Conservation (phyloP, 1,139 yeast species). For the Lodderomyces beijingensis region DNA sequence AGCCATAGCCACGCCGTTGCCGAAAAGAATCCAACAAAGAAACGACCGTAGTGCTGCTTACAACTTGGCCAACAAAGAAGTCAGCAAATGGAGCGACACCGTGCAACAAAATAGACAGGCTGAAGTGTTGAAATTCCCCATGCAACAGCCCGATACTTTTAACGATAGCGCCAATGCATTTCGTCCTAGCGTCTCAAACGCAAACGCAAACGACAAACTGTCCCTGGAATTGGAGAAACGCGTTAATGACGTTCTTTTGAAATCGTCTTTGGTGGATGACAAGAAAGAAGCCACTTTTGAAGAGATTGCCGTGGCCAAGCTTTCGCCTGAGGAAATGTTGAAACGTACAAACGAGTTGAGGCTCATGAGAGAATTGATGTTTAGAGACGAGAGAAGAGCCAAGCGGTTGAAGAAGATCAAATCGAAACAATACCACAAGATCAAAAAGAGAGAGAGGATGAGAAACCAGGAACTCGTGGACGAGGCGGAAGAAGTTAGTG, state of each 20-base stretch:
- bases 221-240: constrained; percentile 64
- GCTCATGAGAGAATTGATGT: constrained; percentile 92
- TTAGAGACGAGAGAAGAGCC: constrained; percentile 88
- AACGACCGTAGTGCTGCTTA: constrained; percentile 89
- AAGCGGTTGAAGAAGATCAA: constrained; percentile 90
- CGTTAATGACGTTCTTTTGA: constrained; percentile 55
- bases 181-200: constrained; percentile 42
- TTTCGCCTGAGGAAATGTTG: constrained; percentile 75
- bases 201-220: constrained; percentile 27
- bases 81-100: constrained; percentile 82
- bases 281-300: constrained; percentile 78
- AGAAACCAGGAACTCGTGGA: constrained; percentile 69
- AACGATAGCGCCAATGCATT: constrained; percentile 52
- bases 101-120: constrained; percentile 78
- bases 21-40: constrained; percentile 79
- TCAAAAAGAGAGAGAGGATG: constrained; percentile 79
- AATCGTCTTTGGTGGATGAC: constrained; percentile 69
- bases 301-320: constrained; percentile 76
- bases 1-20: constrained; percentile 75
- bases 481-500: constrained; percentile 39
- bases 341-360: constrained; percentile 80
- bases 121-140: constrained; percentile 76
- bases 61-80: constrained; percentile 81
- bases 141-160: constrained; percentile 40
- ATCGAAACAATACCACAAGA: constrained; percentile 82